phyloP scores from a whole-genome alignment of 495 filamentous ascomycete species.

The Annulohypoxylon bovei region DNA sequence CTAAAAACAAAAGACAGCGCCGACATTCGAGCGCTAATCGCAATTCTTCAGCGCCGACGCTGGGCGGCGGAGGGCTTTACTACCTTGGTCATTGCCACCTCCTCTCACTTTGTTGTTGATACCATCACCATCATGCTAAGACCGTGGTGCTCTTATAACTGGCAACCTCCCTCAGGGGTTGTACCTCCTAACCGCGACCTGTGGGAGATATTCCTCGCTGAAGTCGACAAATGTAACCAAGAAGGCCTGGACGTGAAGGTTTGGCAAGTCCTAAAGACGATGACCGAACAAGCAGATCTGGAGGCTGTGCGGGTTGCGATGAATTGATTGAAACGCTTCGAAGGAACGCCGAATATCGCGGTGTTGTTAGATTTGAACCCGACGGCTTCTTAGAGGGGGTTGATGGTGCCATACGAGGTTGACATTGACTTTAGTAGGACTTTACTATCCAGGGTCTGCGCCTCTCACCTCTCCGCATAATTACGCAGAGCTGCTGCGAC shows the following conservation, averaged over 20 bases:
- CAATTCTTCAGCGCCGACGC: background rate
- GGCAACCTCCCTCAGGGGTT: background rate
- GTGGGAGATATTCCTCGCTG: background rate
- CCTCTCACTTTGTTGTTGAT: background rate
- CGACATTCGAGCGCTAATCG: background rate
- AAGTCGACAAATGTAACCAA: background rate
- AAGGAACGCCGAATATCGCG: background rate
- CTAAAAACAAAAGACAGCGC: background rate
- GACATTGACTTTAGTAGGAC: background rate
- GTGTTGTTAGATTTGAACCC: background rate
- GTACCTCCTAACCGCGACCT: background rate
- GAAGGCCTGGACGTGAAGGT: background rate
- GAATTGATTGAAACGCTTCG: background rate
- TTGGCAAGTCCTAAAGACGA: background rate
- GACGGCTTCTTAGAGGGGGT: background rate
- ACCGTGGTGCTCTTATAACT: background rate
- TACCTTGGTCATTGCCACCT: background rate
- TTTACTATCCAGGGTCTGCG: background rate
- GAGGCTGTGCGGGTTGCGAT: background rate
- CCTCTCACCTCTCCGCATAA: slow-evolving; percentile 3
- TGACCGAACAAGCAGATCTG: background rate
- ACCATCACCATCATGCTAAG: background rate
- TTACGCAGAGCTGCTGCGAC: background rate
- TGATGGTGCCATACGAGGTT: background rate
- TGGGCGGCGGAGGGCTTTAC: background rate